Conservation (phyloP, 2,329 filamentous ascomycete genomes). For the Monilinia vaccinii-corymbosi region DNA sequence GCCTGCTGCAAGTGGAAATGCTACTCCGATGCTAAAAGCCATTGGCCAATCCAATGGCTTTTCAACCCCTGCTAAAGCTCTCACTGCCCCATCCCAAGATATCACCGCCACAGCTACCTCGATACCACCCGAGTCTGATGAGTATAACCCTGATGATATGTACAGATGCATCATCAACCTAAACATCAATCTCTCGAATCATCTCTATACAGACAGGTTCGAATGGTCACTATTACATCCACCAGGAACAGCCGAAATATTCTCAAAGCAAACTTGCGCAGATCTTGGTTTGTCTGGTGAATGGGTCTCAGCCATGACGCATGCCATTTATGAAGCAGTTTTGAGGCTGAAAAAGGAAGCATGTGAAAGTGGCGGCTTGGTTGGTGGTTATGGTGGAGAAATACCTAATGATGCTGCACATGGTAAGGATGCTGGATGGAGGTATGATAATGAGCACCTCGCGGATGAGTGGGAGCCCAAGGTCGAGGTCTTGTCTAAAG, state of each 20-base stretch:
- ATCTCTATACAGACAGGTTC: slow-evolving; percentile 92
- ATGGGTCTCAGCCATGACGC: slow-evolving; percentile 89
- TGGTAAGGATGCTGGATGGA: slow-evolving; percentile 79
- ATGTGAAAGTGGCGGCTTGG: slow-evolving; percentile 80
- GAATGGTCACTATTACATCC: slow-evolving; percentile 95
- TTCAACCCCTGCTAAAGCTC: slow-evolving; percentile 40
- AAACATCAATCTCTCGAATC: slow-evolving; percentile 84
- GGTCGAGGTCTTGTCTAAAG: slow-evolving; percentile 74
- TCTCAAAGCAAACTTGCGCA: slow-evolving; percentile 85
- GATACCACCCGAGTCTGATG: slow-evolving; percentile 55
- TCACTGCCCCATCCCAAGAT: slow-evolving; percentile 33
- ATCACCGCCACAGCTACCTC: slow-evolving; percentile 64
- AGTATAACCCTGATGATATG: slow-evolving; percentile 84
- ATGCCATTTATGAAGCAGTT: slow-evolving; percentile 94
- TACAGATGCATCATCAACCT: slow-evolving; percentile 89
- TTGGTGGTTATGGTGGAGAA: slow-evolving; percentile 63
- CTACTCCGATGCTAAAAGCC: slow-evolving; percentile 48
- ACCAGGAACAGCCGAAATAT: slow-evolving; percentile 82
- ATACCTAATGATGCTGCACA: slow-evolving; percentile 85
- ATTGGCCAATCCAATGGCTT: slow-evolving; percentile 33
- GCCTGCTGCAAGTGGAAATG: slow-evolving; percentile 40
- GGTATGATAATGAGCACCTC: slow-evolving; percentile 86
- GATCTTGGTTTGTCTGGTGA: slow-evolving; percentile 84
- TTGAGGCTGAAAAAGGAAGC: slow-evolving; percentile 91
- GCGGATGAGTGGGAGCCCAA: slow-evolving; percentile 79